Base-by-base conservation (phyloP, 345 rosid genomes). In the Conringia planisiliqua region DNA sequence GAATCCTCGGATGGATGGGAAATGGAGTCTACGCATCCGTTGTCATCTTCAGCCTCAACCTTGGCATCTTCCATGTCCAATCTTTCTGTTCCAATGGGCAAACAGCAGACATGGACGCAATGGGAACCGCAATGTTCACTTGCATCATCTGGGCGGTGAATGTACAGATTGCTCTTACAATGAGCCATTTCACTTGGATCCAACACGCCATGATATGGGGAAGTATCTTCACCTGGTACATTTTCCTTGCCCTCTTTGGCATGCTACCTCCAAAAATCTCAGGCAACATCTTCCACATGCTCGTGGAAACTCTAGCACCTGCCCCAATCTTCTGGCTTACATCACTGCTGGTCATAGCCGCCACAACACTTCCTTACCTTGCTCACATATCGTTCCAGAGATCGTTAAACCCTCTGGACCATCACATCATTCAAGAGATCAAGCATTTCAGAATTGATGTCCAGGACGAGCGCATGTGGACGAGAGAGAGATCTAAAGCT, bases 171-270 rank as follows among this genome's bases (percentile, higher is more conserved):
- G 93, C 89, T 20, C 84, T 92, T 20, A 78, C 82, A 4, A 86
- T 83, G 80, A 88, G 79, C 82, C 89, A 89, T 70, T 91, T 88
- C 86, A 89, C 88, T 3, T 91, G 91, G 97, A 88, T 89, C 78
- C 91, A 88, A 44, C 96, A 88, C 48, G 75, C 82, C 18, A 68
- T 80, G 62, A 83, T 92, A 42, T 86, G 96, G 93, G 92, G 90
- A 33, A 92, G 90, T 79, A 88, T 89, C 63, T 30, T 64, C 12
- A 52, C 79, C 3, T 83, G 97, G 96, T 88, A 88, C 81, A n/a
- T 87, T 14, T 88, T 92, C 86, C 75, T 87, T 20, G 27, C 83
- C n/a, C 47, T 72, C 0, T 90, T 83, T 11, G 90, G 90, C 1
- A 67, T 66, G 62, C 62, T 87, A 39, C 82, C 88, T 7, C 89